Base-by-base conservation (phyloP, 208 protist species). In the Trypanosoma cruzi region DNA sequence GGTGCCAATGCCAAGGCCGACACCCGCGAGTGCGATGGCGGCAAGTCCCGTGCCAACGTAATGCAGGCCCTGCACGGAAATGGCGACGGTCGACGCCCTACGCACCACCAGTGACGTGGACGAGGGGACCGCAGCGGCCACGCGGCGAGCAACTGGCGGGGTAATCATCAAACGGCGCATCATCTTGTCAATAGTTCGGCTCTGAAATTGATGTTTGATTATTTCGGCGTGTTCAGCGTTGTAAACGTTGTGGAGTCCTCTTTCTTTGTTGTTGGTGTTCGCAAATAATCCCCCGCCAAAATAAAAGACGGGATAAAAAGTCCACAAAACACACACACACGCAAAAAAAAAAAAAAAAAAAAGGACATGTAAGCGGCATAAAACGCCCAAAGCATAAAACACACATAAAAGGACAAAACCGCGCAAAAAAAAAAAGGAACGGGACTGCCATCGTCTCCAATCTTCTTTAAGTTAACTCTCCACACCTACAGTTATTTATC, bases 31-130 rank as follows among this genome's bases (percentile, higher is more conserved):
- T 22, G 85, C 88, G 71, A 90, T 90, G 64, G 87, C 82, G 50
- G 77, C 90, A 54, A 95, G 79, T 69, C 85, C 83, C 55, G 84
- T 87, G 72, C 90, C 86, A 44, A 89, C 80, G 76, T 89, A 92
- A 71, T 92, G 82, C 54, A 92, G 73, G 16, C 86, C 86, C 70
- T 89, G 83, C 3, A 92, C 75, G 31, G 86, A 88, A 68, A 92
- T 81, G 36, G 83, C 71, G 34, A 92, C 82, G 20, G 86, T 89
- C 44, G 86, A 89, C 52, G 80, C 82, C 34, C 68, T 46, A 71
- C 86, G 86, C n/a, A 73, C 68, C n/a, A 68, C 75, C 42, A 89
- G 67, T 24, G 78, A 49, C 44, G 44, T 77, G 50, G 79, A 73
- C 52, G 71, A 73, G 22, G 74, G 67, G 52, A 74, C 66, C 44